Evolutionary conservation across 306 rosid species (phyloP).

Genomic region (Rubus idaeus): DNA sequence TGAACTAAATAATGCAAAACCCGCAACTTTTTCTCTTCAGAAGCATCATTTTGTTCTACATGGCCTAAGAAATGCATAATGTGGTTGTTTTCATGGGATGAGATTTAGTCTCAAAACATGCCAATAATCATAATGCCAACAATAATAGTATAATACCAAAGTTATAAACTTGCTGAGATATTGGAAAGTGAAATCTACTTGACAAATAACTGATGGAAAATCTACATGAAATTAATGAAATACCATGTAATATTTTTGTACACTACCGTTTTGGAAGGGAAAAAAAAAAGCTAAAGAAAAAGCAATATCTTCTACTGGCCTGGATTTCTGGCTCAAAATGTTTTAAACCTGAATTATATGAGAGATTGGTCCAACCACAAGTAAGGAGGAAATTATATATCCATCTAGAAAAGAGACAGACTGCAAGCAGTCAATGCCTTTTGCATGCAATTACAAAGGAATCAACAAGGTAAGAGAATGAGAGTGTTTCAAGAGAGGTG

Average conservation of each 20-base stretch:
- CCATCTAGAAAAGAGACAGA: slow-evolving; percentile 20
- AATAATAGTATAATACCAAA: not conserved
- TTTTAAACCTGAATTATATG: slow-evolving; percentile 69
- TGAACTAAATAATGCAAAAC: no score
- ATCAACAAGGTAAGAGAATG: slow-evolving; percentile 19
- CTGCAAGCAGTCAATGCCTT: not conserved
- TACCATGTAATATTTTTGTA: slow-evolving; percentile 97
- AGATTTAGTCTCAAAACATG: no score
- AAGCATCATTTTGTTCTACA: no score
- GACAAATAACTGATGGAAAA: slow-evolving; percentile 5
- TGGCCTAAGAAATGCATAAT: no score
- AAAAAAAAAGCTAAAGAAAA: slow-evolving; percentile 91
- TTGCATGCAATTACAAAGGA: slow-evolving; percentile 3
- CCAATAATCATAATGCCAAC: not conserved
- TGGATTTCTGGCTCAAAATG: slow-evolving; percentile 91
- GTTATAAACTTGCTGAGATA: not conserved
- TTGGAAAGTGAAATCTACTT: not conserved
- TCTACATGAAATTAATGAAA: not conserved
- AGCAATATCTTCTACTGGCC: slow-evolving; percentile 91
- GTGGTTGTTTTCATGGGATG: no score
- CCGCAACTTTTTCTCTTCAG: no score
- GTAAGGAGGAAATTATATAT: slow-evolving; percentile 6
- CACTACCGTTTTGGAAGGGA: slow-evolving; percentile 91
- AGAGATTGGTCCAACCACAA: slow-evolving; percentile 21
- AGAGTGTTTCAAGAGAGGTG: not conserved